Evolutionary conservation across 768 basidiomycete genomes (phyloP).

Genomic region (Pleurotus giganteus): DNA sequence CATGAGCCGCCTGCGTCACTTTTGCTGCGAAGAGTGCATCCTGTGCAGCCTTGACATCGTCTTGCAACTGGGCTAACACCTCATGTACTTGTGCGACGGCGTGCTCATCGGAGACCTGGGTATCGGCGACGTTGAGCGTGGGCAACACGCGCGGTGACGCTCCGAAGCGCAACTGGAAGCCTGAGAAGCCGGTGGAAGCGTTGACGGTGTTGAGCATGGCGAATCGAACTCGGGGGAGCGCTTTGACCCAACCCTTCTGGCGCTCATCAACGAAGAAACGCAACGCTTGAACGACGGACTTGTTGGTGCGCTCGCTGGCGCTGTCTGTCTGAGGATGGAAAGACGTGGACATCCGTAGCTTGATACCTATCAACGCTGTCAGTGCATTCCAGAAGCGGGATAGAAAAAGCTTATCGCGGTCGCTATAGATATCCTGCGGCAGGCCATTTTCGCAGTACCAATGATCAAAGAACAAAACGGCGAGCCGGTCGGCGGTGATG

Average conservation of each 20-base stretch:
- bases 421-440: constrained; percentile 24
- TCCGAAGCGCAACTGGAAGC: too few species aligned
- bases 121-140: constrained; percentile 17
- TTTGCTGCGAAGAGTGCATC: constrained; percentile 21
- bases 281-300: constrained; percentile 20
- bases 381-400: constrained; percentile 28
- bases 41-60: constrained; percentile 3
- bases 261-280: constrained; percentile 20
- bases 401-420: constrained; percentile 32
- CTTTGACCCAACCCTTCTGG: constrained; percentile 25
- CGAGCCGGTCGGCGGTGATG: constrained; percentile 21
- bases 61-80: constrained; percentile 13
- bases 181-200: constrained; percentile 23
- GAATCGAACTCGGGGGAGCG: constrained; percentile 23
- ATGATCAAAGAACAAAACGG: constrained; percentile 22
- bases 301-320: constrained; percentile 23
- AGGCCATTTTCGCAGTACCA: constrained; percentile 31
- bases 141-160: constrained; percentile 27
- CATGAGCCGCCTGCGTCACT: constrained; percentile 19
- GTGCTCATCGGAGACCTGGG: constrained; percentile 20
- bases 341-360: constrained; percentile 26
- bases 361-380: constrained; percentile 20
- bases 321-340: constrained; percentile 36
- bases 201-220: constrained; percentile 29
- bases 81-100: constrained; percentile 24